Conservation (phyloP, 2,329 filamentous ascomycete genomes). For the Plenodomus biglobosus region DNA sequence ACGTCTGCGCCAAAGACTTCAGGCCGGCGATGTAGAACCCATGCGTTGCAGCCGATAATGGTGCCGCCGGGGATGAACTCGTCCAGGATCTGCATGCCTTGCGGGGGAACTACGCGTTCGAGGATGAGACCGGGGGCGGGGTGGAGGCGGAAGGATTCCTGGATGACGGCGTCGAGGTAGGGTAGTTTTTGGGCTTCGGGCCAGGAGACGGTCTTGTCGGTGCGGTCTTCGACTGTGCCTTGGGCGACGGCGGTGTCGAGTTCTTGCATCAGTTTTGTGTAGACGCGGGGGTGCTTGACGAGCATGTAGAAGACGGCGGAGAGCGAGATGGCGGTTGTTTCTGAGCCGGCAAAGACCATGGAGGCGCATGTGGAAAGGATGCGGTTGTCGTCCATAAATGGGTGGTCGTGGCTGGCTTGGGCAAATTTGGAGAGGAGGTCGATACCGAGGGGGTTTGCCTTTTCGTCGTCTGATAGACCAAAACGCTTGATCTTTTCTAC, state of each 20-base stretch:
- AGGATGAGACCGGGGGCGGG: slow-evolving; percentile 72
- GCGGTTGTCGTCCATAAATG: slow-evolving; percentile 70
- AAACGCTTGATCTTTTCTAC: slow-evolving; percentile 52
- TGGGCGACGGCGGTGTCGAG: slow-evolving; percentile 60
- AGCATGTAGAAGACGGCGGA: slow-evolving; percentile 73
- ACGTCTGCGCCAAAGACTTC: slow-evolving; percentile 70
- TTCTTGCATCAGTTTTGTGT: slow-evolving; percentile 61
- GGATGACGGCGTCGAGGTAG: slow-evolving; percentile 76
- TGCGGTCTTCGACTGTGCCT: slow-evolving; percentile 50
- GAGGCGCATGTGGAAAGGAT: slow-evolving; percentile 72
- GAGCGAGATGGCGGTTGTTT: slow-evolving; percentile 77
- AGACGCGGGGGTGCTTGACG: slow-evolving; percentile 61
- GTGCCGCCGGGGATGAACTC: slow-evolving; percentile 67
- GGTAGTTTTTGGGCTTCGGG: slow-evolving; percentile 68
- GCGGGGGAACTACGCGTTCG: slow-evolving; percentile 69
- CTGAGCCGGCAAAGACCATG: slow-evolving; percentile 72
- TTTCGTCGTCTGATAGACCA: slow-evolving; percentile 40
- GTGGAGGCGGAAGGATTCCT: slow-evolving; percentile 76
- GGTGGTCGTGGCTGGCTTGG: slow-evolving; percentile 65
- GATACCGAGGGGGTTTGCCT: slow-evolving; percentile 41
- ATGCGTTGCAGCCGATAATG: slow-evolving; percentile 73
- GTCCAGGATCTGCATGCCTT: slow-evolving; percentile 65
- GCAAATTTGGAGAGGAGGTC: slow-evolving; percentile 74
- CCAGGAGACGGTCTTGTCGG: slow-evolving; percentile 66
- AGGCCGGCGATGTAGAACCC: slow-evolving; percentile 69